Base-by-base conservation (phyloP, 1,139 yeast genomes). In the Scheffersomyces titani region DNA sequence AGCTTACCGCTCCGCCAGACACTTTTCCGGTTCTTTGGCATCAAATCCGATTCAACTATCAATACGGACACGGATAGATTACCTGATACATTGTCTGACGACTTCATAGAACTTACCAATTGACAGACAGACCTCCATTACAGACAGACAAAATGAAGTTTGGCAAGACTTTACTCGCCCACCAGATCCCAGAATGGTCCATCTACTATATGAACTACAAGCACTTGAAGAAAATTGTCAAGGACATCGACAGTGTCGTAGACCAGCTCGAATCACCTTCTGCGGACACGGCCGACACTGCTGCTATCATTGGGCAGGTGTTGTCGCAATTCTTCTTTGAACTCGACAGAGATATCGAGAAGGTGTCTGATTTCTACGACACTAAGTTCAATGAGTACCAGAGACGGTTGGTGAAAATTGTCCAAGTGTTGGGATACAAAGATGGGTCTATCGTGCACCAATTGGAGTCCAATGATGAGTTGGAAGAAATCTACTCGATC, bases 101-200 rank as follows among this genome's bases (percentile, higher is more conserved):
- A 30, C 4, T 9, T 6, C 40, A 9, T 30, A 30, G 40, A 30
- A 6, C 40, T 30, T 30, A 30, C 13, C 40, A 30, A 30, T 11
- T 30, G 40, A 30, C 40, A 30, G 16, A 30, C 40, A 30, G 40
- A 30, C 3, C 40, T 5, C 24, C 11, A 6, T 11, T 2, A 30
- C 40, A 30, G 3, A 9, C 48, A 13, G 30, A 45, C 24, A 19
- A 19, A 49, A 90, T 91, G 97, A 91, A 91, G 81, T 91, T 91
- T 72, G 97, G 96, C 46, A 91, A 91, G 70, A 89, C 92, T 5
- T 73, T 91, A 63, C 74, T 87, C 47, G 79, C 90, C 56, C 97
- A 93, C 72, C 97, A 92, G 77, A 91, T 93, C 59, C 98, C 98
- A 7, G 97, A 92, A 74, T 93, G 98, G 98, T 67, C 78, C n/a